Percentiles rank a stretch among this genome's conserved stretches.
These are phyloP conservation scores for Cercophora newfieldiana DNA, from an alignment of 495 filamentous ascomycete genomes.

Conservation along the genomic window DNA sequence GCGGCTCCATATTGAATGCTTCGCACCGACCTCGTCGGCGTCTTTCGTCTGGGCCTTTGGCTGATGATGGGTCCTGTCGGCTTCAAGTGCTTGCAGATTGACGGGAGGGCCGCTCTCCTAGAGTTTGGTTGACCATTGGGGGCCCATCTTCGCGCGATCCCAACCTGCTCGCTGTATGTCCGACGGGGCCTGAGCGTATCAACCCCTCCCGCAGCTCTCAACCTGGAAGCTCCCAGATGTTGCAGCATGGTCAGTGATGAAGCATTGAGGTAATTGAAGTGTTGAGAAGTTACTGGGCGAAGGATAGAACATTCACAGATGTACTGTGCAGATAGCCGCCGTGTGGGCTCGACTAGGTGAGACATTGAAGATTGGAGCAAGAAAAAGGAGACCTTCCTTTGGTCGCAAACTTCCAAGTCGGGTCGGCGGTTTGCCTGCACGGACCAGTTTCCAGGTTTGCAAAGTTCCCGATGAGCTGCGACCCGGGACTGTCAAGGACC, in stretches of 20 bases:
- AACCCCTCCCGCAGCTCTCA: neutral
- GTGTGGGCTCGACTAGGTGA: neutral
- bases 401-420: neutral
- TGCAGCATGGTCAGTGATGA: too few species aligned
- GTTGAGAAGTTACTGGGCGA: too few species aligned
- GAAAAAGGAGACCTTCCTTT: neutral
- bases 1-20: constrained; percentile 13
- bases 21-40: constrained; percentile 9
- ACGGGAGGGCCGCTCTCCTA: neutral
- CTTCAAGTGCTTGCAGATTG: constrained; percentile 10
- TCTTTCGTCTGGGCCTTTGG: neutral
- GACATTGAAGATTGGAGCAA: neutral
- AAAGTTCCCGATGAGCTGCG: neutral
- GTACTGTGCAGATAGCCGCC: neutral
- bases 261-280: too few species aligned
- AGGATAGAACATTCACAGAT: neutral
- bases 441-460: neutral
- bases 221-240: neutral
- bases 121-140: neutral
- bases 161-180: neutral
- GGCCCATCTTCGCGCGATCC: neutral
- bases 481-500: neutral
- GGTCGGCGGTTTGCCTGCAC: neutral
- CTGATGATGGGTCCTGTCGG: constrained; percentile 32
- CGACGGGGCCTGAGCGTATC: constrained; percentile 8